Evolutionary conservation across 441 rosid species (phyloP), one percentile per base, ranked within the genome.

Genomic region (Gossypium trilobum): DNA sequence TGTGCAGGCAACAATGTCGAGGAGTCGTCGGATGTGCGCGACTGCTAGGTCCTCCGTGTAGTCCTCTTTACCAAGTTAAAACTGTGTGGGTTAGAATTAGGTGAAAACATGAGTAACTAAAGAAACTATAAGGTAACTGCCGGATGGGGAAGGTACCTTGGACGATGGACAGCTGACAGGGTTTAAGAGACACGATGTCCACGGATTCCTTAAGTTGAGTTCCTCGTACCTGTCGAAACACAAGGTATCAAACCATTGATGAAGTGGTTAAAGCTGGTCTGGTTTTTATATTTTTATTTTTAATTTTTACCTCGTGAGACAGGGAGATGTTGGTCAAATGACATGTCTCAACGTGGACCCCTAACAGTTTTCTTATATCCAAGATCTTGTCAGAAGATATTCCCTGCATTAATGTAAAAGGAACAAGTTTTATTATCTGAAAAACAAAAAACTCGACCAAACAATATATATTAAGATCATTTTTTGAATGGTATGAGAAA

Each of bases 331-430:
- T 87, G 75, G 95, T 89, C 78, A 89, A 78, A 71, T 87, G 92
- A 67, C 95, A 87, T 3, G 92, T 89, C 80, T 86, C 87, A 39
- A 87, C 82, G 66, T 89, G 85, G 69, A 89, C 92, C 27, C 82
- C 90, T 42, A 89, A 73, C 20, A 87, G 91, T 87, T 81, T 89
- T 67, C 92, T 78, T 51, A 89, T 87, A 71, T 87, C 95, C 75
- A 89, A 77, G 77, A 89, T 87, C 81, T 84, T 84, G 89, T 89
- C 95, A 42, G 95, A 87, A 14, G 95, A 89, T 61, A 89, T 87
- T 4, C 92, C 92, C 95, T 89, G 81, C 65, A 44, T 59, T 22
- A 59, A 22, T 23, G 31, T 11, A 57, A 57, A 57, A 57, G 14
- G 16, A 22, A 10, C 25, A 57, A 56, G 16, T 48, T 48, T n/a